Percentiles rank a stretch among this genome's conserved stretches.
These are phyloP conservation scores for Prototheca stagnorum DNA, from an alignment of 163 green algal species.

Conservation along the genomic window DNA sequence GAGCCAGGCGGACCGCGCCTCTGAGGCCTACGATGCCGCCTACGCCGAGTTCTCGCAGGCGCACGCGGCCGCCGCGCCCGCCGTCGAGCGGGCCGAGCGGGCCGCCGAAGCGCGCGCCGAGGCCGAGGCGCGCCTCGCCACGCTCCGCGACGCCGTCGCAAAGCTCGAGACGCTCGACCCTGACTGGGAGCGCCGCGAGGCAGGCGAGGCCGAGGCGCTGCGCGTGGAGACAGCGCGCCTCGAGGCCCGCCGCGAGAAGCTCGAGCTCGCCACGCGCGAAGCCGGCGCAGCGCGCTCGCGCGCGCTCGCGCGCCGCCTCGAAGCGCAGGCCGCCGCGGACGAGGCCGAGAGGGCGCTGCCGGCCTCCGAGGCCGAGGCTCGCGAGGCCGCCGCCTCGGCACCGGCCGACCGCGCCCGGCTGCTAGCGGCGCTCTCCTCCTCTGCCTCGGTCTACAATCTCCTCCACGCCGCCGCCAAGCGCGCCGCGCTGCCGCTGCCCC, in stretches of 20 bases:
- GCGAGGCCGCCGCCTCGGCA: constrained; percentile 2
- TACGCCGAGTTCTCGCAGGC: constrained; percentile 21
- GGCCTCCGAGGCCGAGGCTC: constrained; percentile 1
- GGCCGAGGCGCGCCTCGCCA: constrained; percentile 1
- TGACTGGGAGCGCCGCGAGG: neutral
- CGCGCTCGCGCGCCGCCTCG: neutral
- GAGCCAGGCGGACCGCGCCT: constrained; percentile 15
- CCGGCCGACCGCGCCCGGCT: constrained; percentile 1
- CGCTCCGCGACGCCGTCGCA: constrained; percentile 1
- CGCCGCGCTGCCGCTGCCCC: constrained; percentile 17
- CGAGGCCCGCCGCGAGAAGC: neutral
- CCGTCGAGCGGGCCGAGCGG: neutral
- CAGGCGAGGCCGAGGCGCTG: neutral
- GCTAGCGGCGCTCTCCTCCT: constrained; percentile 5
- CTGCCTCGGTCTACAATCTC: constrained; percentile 18
- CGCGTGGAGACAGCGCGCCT: constrained; percentile 1
- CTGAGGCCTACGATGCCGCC: constrained; percentile 24
- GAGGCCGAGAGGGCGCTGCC: neutral
- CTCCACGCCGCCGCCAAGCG: constrained; percentile 14
- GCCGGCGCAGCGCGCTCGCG: neutral
- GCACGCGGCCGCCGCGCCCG: constrained; percentile 10
- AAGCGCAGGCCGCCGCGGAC: neutral
- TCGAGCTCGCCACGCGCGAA: neutral
- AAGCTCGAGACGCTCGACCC: neutral
- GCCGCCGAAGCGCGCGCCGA: constrained; percentile 2